These are phyloP conservation scores for Narthecium ossifragum DNA, from an alignment of 106 monocot genomes.

Conservation along the genomic window DNA sequence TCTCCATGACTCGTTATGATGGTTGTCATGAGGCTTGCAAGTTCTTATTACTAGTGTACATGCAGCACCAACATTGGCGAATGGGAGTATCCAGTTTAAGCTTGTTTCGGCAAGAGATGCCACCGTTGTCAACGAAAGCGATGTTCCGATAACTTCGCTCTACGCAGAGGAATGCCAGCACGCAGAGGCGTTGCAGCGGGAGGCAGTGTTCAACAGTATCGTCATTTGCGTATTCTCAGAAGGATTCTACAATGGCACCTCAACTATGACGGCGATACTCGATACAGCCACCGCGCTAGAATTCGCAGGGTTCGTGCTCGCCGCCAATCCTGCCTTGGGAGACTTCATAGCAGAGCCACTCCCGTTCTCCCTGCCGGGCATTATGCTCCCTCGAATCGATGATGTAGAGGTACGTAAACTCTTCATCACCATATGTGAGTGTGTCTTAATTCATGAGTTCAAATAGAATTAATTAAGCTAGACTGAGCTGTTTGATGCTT, in stretches of 20 bases:
- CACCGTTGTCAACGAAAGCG: background rate
- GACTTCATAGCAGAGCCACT: conserved; percentile 59
- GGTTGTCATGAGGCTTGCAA: too few relatives aligned
- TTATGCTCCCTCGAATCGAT: conserved; percentile 42
- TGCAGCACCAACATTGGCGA: conserved; percentile 46
- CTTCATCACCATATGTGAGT: too few relatives aligned
- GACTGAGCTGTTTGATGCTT: background rate
- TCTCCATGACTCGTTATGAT: background rate
- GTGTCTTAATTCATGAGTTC: background rate
- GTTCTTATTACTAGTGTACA: too few relatives aligned
- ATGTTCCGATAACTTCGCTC: background rate
- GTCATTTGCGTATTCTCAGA: conserved; percentile 64
- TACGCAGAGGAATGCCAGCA: conserved; percentile 58
- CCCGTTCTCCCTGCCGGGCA: conserved; percentile 56
- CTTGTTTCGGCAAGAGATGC: conserved; percentile 65
- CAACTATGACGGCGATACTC: conserved; percentile 35
- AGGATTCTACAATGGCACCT: conserved; percentile 53
- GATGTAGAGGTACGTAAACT: conserved; percentile 33
- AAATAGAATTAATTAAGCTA: background rate
- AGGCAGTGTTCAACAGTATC: conserved; percentile 31
- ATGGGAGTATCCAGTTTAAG: conserved; percentile 26
- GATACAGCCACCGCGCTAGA: conserved; percentile 44
- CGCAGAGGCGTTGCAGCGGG: conserved; percentile 24
- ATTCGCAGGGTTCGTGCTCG: conserved; percentile 57
- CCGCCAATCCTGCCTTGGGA: conserved; percentile 52